Percentiles rank a stretch among this genome's conserved stretches.
These are phyloP conservation scores for Clarireedia hainanense DNA, from an alignment of 2,329 filamentous ascomycete genomes.

Conservation along the genomic window DNA sequence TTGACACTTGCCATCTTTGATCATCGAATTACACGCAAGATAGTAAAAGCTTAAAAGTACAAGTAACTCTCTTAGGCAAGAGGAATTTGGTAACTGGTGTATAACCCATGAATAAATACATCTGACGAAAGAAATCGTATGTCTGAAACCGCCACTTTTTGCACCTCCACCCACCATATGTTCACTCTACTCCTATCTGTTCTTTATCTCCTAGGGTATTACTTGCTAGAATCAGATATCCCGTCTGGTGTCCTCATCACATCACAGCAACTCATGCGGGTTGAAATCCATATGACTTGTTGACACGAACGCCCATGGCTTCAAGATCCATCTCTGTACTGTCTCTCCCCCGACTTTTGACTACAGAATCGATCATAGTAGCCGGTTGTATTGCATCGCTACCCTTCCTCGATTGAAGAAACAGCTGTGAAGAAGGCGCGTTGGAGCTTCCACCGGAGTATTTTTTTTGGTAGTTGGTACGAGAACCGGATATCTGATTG, in stretches of 20 bases:
- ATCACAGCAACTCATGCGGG: constrained; percentile 2
- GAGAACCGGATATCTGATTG: not conserved
- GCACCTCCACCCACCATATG: not conserved
- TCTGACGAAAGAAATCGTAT: not conserved
- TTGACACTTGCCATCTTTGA: not conserved
- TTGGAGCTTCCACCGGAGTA: constrained; percentile 11
- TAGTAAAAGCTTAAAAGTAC: not conserved
- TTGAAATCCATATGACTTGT: constrained; percentile 20
- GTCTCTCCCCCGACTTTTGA: constrained; percentile 13
- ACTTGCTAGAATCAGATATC: too few species aligned
- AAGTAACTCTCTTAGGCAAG: not conserved
- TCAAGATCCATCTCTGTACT: constrained; percentile 25
- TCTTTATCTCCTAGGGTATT: too few species aligned
- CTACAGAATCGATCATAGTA: constrained; percentile 12
- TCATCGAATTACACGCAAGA: not conserved
- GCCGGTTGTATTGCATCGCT: constrained; percentile 11
- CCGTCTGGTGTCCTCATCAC: not conserved
- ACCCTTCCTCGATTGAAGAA: constrained; percentile 12
- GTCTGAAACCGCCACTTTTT: not conserved
- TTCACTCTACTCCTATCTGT: not conserved
- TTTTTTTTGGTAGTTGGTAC: constrained; percentile 7
- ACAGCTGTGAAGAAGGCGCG: not conserved
- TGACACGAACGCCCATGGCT: constrained; percentile 22
- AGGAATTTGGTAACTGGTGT: too few species aligned
- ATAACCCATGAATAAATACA: not conserved